phyloP scores from a whole-genome alignment of 1,284 basidiomycete genomes.

The Paramarasmius palmivorus region DNA sequence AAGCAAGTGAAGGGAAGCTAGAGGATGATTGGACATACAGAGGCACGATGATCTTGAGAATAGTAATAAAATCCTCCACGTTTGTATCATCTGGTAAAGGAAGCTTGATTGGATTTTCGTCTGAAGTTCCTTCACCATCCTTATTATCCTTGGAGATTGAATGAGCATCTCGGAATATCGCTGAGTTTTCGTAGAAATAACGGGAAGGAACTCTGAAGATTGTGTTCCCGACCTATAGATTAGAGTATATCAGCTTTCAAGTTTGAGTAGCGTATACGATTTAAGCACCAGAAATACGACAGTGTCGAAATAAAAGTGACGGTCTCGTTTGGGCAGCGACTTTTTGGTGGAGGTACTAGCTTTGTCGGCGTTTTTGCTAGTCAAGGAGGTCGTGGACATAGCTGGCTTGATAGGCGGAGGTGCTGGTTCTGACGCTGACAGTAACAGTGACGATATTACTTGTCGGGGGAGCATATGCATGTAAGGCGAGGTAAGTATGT shows the following conservation, averaged over 20 bases:
- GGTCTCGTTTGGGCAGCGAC: neutral
- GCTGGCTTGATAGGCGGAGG: too few species aligned
- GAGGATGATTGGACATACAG: neutral
- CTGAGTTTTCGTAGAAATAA: neutral
- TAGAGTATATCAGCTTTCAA: neutral
- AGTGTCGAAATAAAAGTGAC: neutral
- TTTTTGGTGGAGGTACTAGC: too few species aligned
- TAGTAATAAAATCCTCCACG: neutral
- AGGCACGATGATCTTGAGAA: neutral
- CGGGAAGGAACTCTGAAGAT: conserved; percentile 1
- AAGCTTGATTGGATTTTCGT: conserved; percentile 1
- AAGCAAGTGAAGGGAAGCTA: neutral
- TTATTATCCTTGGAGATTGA: neutral
- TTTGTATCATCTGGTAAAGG: neutral
- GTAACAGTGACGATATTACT: too few species aligned
- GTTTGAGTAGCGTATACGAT: neutral
- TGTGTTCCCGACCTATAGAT: neutral
- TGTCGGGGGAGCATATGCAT: too few species aligned
- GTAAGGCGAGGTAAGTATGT: too few species aligned
- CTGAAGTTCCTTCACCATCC: neutral
- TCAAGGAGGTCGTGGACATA: too few species aligned
- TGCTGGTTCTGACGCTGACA: too few species aligned
- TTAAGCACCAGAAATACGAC: neutral
- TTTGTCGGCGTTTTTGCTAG: too few species aligned
- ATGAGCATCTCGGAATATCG: neutral